These are phyloP conservation scores for Phytophthora pinifolia DNA, from an alignment of 352 stramenopile species.

Conservation along the genomic window DNA sequence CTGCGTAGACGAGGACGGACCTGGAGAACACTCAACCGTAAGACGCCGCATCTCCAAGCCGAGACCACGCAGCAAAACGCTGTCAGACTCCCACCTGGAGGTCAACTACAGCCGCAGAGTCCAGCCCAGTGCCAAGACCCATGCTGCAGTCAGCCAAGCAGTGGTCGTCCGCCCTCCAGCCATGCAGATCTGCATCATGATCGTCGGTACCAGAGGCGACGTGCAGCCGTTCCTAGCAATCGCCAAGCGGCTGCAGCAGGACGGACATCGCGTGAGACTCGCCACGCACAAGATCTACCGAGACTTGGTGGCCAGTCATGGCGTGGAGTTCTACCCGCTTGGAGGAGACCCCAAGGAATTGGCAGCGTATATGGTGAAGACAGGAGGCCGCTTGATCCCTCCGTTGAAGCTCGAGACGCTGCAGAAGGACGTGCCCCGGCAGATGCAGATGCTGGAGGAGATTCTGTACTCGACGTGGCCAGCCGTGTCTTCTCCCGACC, in stretches of 20 bases:
- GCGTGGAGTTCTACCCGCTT: conserved; percentile 74
- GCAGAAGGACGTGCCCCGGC: conserved; percentile 66
- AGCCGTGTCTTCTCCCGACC: conserved; percentile 70
- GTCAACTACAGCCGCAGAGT: conserved; percentile 16
- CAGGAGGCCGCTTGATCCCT: conserved; percentile 59
- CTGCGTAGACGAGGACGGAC: conserved; percentile 10
- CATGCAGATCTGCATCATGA: conserved; percentile 87
- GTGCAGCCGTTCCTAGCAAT: conserved; percentile 85
- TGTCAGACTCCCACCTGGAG: conserved; percentile 23
- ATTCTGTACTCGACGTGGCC: conserved; percentile 88
- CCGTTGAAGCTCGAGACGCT: conserved; percentile 59
- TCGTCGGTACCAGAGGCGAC: conserved; percentile 82
- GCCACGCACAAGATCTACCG: conserved; percentile 90
- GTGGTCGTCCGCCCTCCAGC: conserved; percentile 11
- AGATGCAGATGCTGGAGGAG: conserved; percentile 86
- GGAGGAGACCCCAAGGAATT: conserved; percentile 71
- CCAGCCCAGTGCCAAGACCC: conserved; percentile 3
- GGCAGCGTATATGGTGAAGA: conserved; percentile 91
- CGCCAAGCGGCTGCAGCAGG: conserved; percentile 69
- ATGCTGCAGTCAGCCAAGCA: conserved; percentile 6
- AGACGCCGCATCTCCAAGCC: conserved; percentile 9
- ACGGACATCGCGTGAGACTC: conserved; percentile 90
- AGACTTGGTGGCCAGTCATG: conserved; percentile 64
- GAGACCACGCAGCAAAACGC: conserved; percentile 21
- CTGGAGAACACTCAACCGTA: conserved; percentile 19